Conservation (phyloP, 768 basidiomycete species). For the Phanerochaete carnosa region DNA sequence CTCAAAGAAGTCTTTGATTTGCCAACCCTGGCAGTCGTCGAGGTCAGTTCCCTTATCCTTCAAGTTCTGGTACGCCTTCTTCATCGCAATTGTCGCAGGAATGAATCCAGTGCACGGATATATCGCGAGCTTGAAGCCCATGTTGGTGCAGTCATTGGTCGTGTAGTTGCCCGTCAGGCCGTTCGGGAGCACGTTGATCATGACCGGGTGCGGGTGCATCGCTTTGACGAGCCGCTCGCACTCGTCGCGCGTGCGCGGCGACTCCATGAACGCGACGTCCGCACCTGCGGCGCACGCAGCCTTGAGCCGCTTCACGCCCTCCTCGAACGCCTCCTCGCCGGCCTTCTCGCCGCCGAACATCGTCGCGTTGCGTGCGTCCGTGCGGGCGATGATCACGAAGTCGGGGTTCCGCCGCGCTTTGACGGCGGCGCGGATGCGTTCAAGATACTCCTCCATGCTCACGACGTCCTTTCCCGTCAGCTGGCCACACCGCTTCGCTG, state of each 20-base stretch:
- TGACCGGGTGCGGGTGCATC: slow-evolving; percentile 21
- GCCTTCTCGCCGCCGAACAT: slow-evolving; percentile 21
- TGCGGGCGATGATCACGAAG: slow-evolving; percentile 23
- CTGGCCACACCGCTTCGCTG: slow-evolving; percentile 25
- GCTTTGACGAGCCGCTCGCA: slow-evolving; percentile 22
- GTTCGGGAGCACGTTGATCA: slow-evolving; percentile 27
- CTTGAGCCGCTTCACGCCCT: slow-evolving; percentile 23
- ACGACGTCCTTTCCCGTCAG: slow-evolving; percentile 23
- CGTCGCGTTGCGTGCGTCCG: slow-evolving; percentile 23
- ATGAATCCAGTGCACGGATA: slow-evolving; percentile 27
- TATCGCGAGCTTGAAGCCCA: slow-evolving; percentile 25
- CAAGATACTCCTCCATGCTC: slow-evolving; percentile 23
- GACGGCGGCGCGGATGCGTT: slow-evolving; percentile 23
- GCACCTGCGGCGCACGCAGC: slow-evolving; percentile 22
- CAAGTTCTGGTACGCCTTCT: slow-evolving; percentile 21
- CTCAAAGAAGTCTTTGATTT: slow-evolving; percentile 28
- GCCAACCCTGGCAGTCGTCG: slow-evolving; percentile 19
- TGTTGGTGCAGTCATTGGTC: slow-evolving; percentile 20
- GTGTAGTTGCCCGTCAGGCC: slow-evolving; percentile 24
- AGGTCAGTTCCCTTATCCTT: slow-evolving; percentile 22
- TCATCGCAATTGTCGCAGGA: slow-evolving; percentile 24
- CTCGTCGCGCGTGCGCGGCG: slow-evolving; percentile 24
- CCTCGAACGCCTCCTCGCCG: slow-evolving; percentile 25
- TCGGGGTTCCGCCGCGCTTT: slow-evolving; percentile 21
- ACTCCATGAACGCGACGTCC: slow-evolving; percentile 27